phyloP scores from a whole-genome alignment of 2,329 filamentous ascomycete species.

The Fusarium abutilonis region DNA sequence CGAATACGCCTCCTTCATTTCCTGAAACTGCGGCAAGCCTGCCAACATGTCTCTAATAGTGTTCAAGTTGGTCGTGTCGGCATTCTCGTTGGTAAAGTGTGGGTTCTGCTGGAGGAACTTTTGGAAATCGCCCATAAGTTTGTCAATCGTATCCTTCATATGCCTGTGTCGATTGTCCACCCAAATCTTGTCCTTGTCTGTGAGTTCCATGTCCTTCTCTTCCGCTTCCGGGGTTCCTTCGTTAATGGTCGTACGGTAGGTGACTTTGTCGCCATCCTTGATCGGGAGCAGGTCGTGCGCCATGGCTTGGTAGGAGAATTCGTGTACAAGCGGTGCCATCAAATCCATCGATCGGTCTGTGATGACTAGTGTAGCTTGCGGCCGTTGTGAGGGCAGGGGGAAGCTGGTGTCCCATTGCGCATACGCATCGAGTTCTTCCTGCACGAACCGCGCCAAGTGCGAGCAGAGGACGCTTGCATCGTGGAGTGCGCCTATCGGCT shows the following conservation, averaged over 20 bases:
- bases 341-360: conserved; percentile 95
- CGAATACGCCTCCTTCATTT: conserved; percentile 94
- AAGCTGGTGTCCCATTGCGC: conserved; percentile 86
- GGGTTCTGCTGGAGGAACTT: conserved; percentile 92
- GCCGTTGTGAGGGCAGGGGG: conserved; percentile 79
- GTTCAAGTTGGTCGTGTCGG: conserved; percentile 79
- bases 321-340: conserved; percentile 86
- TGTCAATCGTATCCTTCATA: conserved; percentile 98
- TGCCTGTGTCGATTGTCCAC: conserved; percentile 92
- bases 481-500: conserved; percentile 77
- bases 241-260: conserved; percentile 82
- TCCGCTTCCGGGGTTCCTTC: conserved; percentile 75
- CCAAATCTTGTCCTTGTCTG: conserved; percentile 93
- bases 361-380: conserved; percentile 84
- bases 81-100: conserved; percentile 82
- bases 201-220: conserved; percentile 90
- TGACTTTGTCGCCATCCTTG: conserved; percentile 87
- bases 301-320: conserved; percentile 99
- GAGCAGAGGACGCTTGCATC: conserved; percentile 88
- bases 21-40: conserved; percentile 91
- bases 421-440: conserved; percentile 90
- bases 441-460: conserved; percentile 89
- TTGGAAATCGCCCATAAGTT: conserved; percentile 90
- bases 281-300: conserved; percentile 92
- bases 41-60: conserved; percentile 98